Conservation (phyloP, 192 early-diverging fungal genomes). For the Entophlyctis helioformis region DNA sequence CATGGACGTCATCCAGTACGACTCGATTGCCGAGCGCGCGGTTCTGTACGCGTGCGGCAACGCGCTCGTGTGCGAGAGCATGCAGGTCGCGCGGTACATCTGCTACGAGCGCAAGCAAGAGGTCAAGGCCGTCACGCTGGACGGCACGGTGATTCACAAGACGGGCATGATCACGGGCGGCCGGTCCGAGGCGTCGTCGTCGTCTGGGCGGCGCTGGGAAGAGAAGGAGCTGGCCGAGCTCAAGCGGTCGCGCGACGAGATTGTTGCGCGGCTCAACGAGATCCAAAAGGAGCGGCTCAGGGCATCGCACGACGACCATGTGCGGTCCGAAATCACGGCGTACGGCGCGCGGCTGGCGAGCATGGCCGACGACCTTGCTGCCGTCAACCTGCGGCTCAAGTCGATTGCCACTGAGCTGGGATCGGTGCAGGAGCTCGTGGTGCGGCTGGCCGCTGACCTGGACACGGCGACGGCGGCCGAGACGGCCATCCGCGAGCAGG, state of each 20-base stretch:
- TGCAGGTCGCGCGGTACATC: slow-evolving; percentile 72
- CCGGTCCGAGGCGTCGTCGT: slow-evolving; percentile 20
- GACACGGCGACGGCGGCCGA: too few relatives aligned
- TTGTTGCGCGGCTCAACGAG: slow-evolving; percentile 47
- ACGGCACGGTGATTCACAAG: slow-evolving; percentile 91
- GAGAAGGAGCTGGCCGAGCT: slow-evolving; percentile 63
- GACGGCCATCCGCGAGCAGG: slow-evolving; percentile 30
- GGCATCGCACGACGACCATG: slow-evolving; percentile 16
- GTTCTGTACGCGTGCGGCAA: slow-evolving; percentile 88
- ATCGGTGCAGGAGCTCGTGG: too few relatives aligned
- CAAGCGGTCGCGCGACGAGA: slow-evolving; percentile 51
- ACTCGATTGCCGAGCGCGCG: slow-evolving; percentile 55
- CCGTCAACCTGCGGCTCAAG: too few relatives aligned
- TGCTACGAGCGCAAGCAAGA: slow-evolving; percentile 73
- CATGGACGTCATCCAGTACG: slow-evolving; percentile 83
- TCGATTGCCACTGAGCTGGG: too few relatives aligned
- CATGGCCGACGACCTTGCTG: too few relatives aligned
- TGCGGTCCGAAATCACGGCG: slow-evolving; percentile 12
- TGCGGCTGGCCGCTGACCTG: too few relatives aligned
- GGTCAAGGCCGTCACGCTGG: slow-evolving; percentile 85
- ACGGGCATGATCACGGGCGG: slow-evolving; percentile 89
- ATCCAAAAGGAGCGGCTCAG: too few relatives aligned
- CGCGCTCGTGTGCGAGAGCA: slow-evolving; percentile 80
- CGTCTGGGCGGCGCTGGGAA: slow-evolving; percentile 64
- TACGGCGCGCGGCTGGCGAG: too few relatives aligned